Evolutionary conservation across 371 early-diverging fungal species (phyloP), one percentile per base, ranked within the genome.

Genomic region (Mucor lusitanicus): DNA sequence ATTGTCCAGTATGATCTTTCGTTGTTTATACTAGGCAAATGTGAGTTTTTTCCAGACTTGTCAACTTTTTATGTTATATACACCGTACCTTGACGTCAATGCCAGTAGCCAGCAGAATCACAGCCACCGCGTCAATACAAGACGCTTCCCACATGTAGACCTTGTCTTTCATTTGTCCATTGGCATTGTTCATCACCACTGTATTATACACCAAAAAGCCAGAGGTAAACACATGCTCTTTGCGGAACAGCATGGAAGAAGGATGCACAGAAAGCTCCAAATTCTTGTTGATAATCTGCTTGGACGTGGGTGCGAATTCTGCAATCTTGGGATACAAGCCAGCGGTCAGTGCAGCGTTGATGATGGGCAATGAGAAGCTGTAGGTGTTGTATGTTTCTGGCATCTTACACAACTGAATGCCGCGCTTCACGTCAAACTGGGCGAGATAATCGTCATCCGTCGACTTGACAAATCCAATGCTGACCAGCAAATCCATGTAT

Each of bases 281-380:
- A 12, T 61, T 59, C 5, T 70, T 62, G 30, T 72, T 72, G 1
- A 69, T 46, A 32, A 75, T 69, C 9, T 58, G 28, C 6, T 54
- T 25, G 15, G 64, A 66, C 13, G 59, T 57, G 6, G 64, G 66
- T 5, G 64, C 64, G 23, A 73, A 75, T 58, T 82, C 78, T 64
- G 89, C 85, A 6, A 90, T 55, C 37, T 89, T 85, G 15, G 90
- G 90, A 66, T 91, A 90, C 57, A 92, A 72, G 19, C 89, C 90
- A 7, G 90, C 88, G 25, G 84, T 78, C 15, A 90, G 77, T 0
- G 90, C 87, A 6, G 91, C 92, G 56, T 89, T 87, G 40, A 92
- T 65, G 8, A 92, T 81, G 8, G 87, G 75, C 27, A 81, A 65
- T 11, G 78, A 82, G 7, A 71, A 44, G 0, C 79, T 67, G 65